Percentiles rank a stretch among this genome's conserved stretches.
These are phyloP conservation scores for Pelargonium nanum DNA, from an alignment of 345 rosid genomes.

Conservation along the genomic window DNA sequence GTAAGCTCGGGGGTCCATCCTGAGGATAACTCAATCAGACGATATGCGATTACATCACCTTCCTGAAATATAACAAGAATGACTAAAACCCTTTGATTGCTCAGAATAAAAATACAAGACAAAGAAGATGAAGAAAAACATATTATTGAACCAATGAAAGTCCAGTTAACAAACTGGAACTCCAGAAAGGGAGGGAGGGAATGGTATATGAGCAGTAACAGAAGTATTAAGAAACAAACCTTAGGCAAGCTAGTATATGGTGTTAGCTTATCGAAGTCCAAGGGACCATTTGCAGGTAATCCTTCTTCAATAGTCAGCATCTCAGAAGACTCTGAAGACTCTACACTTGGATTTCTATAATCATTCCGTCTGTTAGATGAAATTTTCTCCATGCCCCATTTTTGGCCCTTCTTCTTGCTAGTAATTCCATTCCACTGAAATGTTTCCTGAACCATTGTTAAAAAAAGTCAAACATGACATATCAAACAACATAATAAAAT, in stretches of 20 bases:
- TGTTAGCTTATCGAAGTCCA: constrained; percentile 52
- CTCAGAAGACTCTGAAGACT: constrained; percentile 26
- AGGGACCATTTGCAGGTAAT: constrained; percentile 16
- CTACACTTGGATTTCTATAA: constrained; percentile 29
- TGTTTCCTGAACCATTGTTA: constrained; percentile 33
- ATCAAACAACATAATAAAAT: neutral
- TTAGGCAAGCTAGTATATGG: constrained; percentile 52
- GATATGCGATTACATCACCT: constrained; percentile 86
- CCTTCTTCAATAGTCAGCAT: constrained; percentile 26
- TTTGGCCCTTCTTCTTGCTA: constrained; percentile 87
- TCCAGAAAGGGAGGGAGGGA: neutral
- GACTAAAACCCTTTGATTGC: constrained; percentile 2
- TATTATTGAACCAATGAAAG: neutral
- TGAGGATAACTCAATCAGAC: constrained; percentile 68
- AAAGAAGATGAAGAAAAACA: neutral
- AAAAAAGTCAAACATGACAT: neutral
- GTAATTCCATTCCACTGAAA: constrained; percentile 75
- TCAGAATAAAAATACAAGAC: neutral
- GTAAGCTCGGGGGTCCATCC: constrained; percentile 91
- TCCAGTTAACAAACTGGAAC: neutral
- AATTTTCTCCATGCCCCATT: constrained; percentile 74
- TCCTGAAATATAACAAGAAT: constrained; percentile 39
- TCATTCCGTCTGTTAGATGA: constrained; percentile 34
- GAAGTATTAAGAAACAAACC: constrained; percentile 29
- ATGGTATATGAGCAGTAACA: neutral